Evolutionary conservation across 495 filamentous ascomycete species (phyloP).

Genomic region (Cladorrhinum samala): DNA sequence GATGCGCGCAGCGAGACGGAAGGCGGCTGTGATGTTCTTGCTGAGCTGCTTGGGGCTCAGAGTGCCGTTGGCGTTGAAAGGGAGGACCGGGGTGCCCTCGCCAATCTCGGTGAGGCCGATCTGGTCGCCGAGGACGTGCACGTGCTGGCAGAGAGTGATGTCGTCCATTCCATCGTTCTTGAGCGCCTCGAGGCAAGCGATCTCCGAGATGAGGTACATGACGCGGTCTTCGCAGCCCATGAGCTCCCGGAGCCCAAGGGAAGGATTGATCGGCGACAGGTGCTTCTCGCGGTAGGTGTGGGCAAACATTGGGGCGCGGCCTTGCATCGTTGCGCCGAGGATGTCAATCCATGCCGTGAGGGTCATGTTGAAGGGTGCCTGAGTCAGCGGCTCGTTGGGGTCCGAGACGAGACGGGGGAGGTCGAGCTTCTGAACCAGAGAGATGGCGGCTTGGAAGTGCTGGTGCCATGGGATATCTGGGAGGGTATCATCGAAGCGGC

Average conservation of each 20-base stretch:
- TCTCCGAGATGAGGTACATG: conserved; percentile 98
- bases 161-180: conserved; percentile 77
- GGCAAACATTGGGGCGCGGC: conserved; percentile 76
- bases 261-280: conserved; percentile 59
- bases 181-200: conserved; percentile 87
- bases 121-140: conserved; percentile 72
- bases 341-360: conserved; percentile 96
- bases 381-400: conserved; percentile 47
- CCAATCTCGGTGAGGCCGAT: conserved; percentile 69
- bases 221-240: conserved; percentile 98
- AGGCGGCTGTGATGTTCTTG: conserved; percentile 80
- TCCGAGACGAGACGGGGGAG: conserved; percentile 59
- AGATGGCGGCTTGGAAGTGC: conserved; percentile 87
- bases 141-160: conserved; percentile 76
- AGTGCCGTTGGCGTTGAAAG: conserved; percentile 60
- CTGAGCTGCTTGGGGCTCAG: conserved; percentile 74
- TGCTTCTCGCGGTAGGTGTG: conserved; percentile 91
- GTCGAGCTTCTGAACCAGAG: conserved; percentile 77
- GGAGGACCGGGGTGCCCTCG: conserved; percentile 45
- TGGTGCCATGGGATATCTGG: conserved; percentile 96
- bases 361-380: conserved; percentile 92
- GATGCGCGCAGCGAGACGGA: conserved; percentile 87
- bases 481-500: conserved; percentile 73
- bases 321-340: conserved; percentile 86
- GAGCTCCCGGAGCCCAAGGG: conserved; percentile 73